Evolutionary conservation across 352 stramenopile genomes (phyloP), one percentile per base, ranked within the genome.

Genomic region (Phytopythium kandeliae): DNA sequence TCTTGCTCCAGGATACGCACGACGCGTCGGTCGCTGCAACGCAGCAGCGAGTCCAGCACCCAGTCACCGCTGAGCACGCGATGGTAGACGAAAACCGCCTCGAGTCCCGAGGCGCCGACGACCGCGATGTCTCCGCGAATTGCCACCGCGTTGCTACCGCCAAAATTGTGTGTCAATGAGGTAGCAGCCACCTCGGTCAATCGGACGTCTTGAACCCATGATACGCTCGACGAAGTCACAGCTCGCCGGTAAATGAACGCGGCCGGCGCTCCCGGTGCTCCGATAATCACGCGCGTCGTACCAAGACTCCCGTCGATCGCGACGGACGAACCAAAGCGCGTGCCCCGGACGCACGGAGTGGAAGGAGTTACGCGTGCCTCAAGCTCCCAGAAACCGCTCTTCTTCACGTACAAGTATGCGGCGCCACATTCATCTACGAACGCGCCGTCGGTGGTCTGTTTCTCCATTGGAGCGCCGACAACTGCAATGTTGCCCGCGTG

Each of bases 61-160:
- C 84, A 92, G n/a, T 52, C 24, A 0, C 62, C 65, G 42, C 55
- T 55, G 12, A 67, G 37, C 13, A 53, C 65, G 17, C 73, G 77
- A 44, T 91, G 84, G 57, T 88, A 92, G 11, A 95, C 72, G 38
- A 77, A 92, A 11, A 86, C 66, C 11, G 63, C 68, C 52, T 88
- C 74, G 34, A 77, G 63, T 1, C 75, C 78, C 0, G 87, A 78
- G 1, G 90, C 92, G n/a, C 85, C 92, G 11, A 98, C 75, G 44
- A 96, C 92, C 8, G 84, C 85, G 22, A 97, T 62, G 45, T 98
- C 86, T 17, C 82, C 89, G 24, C 76, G 72, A 28, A 97, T 77
- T 0, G 71, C 80, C 13, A 98, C 80, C 3, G 74, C 76, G 42
- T 83, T 79, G 13, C 58, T 37, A 2, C 70, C 80, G n/a, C 52